A percentile compares a stretch with the other conserved stretches of the same genome.
Conservation (phyloP, 805 yeast genomes). For the Candida arabinofermentans region DNA sequence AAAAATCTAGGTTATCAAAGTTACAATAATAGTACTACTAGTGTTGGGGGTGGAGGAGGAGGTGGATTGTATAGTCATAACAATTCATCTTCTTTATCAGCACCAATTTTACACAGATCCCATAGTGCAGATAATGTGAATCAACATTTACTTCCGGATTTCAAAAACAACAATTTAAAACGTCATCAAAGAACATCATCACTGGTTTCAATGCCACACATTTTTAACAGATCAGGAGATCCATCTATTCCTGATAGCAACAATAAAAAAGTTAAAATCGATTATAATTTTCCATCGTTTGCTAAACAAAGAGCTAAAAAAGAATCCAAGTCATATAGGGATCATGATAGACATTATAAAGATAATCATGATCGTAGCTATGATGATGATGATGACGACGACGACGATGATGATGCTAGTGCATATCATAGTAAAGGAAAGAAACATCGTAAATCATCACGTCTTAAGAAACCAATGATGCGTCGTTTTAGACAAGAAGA, state of each 20-base stretch:
- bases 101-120: conserved; percentile 12
- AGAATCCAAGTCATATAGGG: too few species aligned
- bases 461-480: conserved; percentile 11
- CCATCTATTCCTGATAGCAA: conserved; percentile 3
- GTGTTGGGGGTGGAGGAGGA: neutral
- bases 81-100: neutral
- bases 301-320: conserved; percentile 6
- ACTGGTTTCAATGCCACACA: conserved; percentile 4
- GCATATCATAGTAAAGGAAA: neutral
- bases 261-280: conserved; percentile 8
- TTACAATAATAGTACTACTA: neutral
- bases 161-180: too few species aligned
- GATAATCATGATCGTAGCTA: conserved; percentile 7
- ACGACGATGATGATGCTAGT: neutral
- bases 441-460: neutral
- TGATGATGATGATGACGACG: neutral
- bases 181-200: conserved; percentile 9
- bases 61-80: neutral
- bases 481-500: conserved; percentile 35
- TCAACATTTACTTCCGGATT: neutral
- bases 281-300: conserved; percentile 18
- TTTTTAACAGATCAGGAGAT: neutral
- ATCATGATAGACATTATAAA: conserved; percentile 1
- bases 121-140: conserved; percentile 15
- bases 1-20: conserved; percentile 6